These are phyloP conservation scores for Septoria linicola DNA, from an alignment of 2,329 filamentous ascomycete species.

Conservation along the genomic window DNA sequence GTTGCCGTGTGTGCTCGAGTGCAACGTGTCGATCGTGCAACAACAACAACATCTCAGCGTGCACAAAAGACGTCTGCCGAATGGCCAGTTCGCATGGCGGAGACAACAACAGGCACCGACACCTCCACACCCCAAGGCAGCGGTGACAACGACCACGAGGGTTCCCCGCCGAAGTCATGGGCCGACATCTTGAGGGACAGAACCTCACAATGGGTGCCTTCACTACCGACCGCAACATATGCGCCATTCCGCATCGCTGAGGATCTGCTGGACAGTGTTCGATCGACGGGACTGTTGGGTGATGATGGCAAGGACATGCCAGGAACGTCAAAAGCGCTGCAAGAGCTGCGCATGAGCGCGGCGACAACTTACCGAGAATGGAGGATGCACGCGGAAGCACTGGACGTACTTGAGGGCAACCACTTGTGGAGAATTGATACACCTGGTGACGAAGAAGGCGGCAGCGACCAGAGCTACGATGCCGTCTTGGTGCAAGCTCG, in stretches of 20 bases:
- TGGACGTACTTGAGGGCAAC: conserved; percentile 27
- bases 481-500: conserved; percentile 21
- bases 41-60: too few relatives aligned
- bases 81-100: conserved; percentile 16
- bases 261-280: conserved; percentile 14
- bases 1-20: not conserved
- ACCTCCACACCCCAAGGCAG: conserved; percentile 1
- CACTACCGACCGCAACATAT: conserved; percentile 5
- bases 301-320: not conserved
- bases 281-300: conserved; percentile 2
- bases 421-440: conserved; percentile 22
- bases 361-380: conserved; percentile 20
- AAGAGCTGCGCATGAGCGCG: conserved; percentile 19
- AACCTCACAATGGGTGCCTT: conserved; percentile 12
- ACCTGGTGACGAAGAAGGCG: conserved; percentile 13
- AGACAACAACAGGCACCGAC: conserved; percentile 2
- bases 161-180: not conserved
- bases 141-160: conserved; percentile 5
- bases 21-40: not conserved
- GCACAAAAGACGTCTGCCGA: not conserved
- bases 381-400: conserved; percentile 16
- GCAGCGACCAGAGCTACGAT: conserved; percentile 23
- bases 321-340: conserved; percentile 11
- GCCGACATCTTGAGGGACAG: not conserved
- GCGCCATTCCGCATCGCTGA: conserved; percentile 22